phyloP scores from a whole-genome alignment of 2,329 filamentous ascomycete genomes.

The Cladosporium velox region DNA sequence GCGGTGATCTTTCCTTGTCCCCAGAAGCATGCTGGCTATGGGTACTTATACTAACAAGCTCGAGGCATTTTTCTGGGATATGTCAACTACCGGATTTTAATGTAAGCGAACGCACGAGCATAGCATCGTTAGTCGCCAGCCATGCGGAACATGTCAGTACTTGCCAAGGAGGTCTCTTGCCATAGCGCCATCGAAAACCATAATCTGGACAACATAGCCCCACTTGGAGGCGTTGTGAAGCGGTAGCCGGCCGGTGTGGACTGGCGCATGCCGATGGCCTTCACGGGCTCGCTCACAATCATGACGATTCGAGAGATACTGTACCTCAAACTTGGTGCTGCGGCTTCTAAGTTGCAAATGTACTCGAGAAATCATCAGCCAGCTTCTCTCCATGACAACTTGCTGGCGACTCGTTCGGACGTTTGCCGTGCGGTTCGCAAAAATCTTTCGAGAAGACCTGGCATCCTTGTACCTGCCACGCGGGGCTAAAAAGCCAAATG shows the following conservation, averaged over 20 bases:
- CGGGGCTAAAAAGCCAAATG: conserved; percentile 1
- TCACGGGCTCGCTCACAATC: neutral
- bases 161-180: neutral
- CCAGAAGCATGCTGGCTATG: neutral
- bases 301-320: too few relatives aligned
- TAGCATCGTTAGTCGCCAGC: conserved; percentile 1
- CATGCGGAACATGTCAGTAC: conserved; percentile 1
- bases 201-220: neutral
- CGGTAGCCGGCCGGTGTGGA: neutral
- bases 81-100: neutral
- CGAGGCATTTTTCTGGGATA: neutral
- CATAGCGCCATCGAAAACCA: conserved; percentile 9
- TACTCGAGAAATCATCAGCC: neutral
- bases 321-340: neutral
- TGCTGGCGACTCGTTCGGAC: neutral
- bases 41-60: neutral
- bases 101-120: conserved; percentile 6
- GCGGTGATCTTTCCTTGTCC: neutral
- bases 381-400: neutral
- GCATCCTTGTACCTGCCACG: neutral
- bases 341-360: neutral
- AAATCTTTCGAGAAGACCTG: neutral
- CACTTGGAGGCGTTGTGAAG: conserved; percentile 2
- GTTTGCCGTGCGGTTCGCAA: neutral
- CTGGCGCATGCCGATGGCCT: neutral